Percentiles rank a stretch among this genome's conserved stretches.
Conservation (phyloP, 768 basidiomycete genomes). For the Cyathus striatus region DNA sequence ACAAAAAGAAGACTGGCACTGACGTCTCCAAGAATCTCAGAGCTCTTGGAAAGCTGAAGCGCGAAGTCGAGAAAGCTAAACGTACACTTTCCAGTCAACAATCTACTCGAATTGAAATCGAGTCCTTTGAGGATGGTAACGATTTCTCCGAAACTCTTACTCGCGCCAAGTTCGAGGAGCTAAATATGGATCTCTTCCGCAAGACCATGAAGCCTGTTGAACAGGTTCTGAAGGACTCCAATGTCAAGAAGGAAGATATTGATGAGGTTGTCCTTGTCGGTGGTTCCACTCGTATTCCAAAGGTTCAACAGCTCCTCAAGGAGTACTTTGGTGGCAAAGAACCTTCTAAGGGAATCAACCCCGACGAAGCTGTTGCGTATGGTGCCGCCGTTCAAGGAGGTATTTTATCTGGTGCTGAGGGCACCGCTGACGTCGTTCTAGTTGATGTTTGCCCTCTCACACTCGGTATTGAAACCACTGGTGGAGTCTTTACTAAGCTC, state of each 20-base stretch:
- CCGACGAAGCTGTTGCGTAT: slow-evolving; percentile 98
- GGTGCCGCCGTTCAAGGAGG: slow-evolving; percentile 99
- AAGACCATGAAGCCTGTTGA: slow-evolving; percentile 99
- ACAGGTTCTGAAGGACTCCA: slow-evolving; percentile 96
- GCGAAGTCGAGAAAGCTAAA: slow-evolving; percentile 93
- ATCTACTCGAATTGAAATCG: slow-evolving; percentile 89
- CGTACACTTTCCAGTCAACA: slow-evolving; percentile 90
- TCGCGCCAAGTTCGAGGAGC: slow-evolving; percentile 97
- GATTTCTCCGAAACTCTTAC: slow-evolving; percentile 97
- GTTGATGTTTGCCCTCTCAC: slow-evolving; percentile 97
- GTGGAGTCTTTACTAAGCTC: slow-evolving; percentile 96
- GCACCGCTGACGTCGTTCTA: slow-evolving; percentile 85
- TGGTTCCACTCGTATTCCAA: slow-evolving; percentile 99
- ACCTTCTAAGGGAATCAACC: slow-evolving; percentile 98
- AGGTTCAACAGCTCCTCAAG: slow-evolving; percentile 97
- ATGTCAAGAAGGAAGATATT: slow-evolving; percentile 96
- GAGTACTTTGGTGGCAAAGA: slow-evolving; percentile 97
- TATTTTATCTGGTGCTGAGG: slow-evolving; percentile 93
- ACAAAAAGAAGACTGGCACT: slow-evolving; percentile 90
- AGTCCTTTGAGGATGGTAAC: slow-evolving; percentile 92
- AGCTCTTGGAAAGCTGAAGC: slow-evolving; percentile 87
- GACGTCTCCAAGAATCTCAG: slow-evolving; percentile 76
- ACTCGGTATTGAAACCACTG: slow-evolving; percentile 98
- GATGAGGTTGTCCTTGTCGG: slow-evolving; percentile 93
- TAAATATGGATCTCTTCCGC: slow-evolving; percentile 98